phyloP scores from a whole-genome alignment of 768 basidiomycete species.

The Daedaleopsis sinensis region DNA sequence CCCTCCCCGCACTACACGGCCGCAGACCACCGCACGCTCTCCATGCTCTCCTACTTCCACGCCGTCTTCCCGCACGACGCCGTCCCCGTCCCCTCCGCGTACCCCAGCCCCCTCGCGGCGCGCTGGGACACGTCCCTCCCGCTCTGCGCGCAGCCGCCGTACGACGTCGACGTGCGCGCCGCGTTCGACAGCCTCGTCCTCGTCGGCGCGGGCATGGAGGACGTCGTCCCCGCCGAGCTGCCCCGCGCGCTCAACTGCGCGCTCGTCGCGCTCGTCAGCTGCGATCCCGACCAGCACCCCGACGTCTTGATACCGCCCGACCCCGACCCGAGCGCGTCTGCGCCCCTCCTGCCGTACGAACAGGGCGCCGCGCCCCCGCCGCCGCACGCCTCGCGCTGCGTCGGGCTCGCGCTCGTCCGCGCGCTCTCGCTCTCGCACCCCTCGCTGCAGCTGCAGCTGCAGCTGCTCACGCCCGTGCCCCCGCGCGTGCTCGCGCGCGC shows the following conservation, averaged over 20 bases:
- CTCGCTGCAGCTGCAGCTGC: too few relatives aligned
- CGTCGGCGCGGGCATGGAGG: conserved; percentile 75
- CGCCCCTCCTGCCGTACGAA: conserved; percentile 53
- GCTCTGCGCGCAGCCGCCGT: conserved; percentile 70
- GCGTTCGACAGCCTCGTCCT: conserved; percentile 70
- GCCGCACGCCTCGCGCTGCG: conserved; percentile 62
- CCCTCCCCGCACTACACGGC: conserved; percentile 52
- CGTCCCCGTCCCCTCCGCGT: conserved; percentile 16
- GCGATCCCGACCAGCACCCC: conserved; percentile 40
- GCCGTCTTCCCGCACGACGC: conserved; percentile 36
- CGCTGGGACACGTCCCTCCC: conserved; percentile 73
- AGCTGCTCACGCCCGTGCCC: conserved; percentile 82
- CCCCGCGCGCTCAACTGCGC: conserved; percentile 75
- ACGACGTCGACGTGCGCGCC: conserved; percentile 60
- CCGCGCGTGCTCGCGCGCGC: conserved; percentile 30
- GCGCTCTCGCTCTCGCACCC: conserved; percentile 50
- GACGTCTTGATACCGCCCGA: background rate
- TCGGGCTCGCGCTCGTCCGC: conserved; percentile 81
- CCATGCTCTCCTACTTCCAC: conserved; percentile 81
- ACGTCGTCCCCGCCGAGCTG: conserved; percentile 74
- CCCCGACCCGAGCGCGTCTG: background rate
- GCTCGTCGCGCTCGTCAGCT: conserved; percentile 73
- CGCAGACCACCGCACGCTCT: conserved; percentile 71
- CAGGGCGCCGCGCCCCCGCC: conserved; percentile 58
- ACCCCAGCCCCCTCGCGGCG: conserved; percentile 35